phyloP scores from a whole-genome alignment of 169 alveolate species.

The Perkinsus olseni region DNA sequence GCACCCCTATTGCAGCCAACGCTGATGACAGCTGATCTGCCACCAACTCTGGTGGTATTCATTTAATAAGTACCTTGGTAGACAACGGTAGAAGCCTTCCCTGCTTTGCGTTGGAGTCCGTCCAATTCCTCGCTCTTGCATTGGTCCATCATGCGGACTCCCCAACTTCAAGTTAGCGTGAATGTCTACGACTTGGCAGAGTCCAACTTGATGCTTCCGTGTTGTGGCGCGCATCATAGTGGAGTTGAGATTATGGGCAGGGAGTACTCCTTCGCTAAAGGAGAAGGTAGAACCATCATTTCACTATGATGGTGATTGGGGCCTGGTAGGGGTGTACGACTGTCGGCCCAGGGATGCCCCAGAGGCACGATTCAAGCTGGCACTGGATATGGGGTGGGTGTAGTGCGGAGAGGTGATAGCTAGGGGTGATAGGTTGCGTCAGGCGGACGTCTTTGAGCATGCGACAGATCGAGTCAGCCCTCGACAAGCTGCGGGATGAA shows the following conservation, averaged over 20 bases:
- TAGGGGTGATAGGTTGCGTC: too few relatives aligned
- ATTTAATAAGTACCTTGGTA: too few relatives aligned
- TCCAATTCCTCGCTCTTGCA: too few relatives aligned
- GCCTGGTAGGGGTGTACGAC: background rate
- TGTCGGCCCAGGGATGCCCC: background rate
- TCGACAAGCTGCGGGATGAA: conserved; percentile 1
- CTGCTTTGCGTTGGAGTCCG: background rate
- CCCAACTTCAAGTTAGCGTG: background rate
- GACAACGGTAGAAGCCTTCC: background rate
- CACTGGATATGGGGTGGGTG: background rate
- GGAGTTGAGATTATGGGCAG: background rate
- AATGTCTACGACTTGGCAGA: background rate
- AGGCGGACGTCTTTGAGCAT: background rate
- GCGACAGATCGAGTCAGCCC: conserved; percentile 1
- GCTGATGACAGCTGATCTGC: too few relatives aligned
- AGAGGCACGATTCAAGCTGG: background rate
- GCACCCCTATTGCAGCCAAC: background rate
- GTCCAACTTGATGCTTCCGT: background rate
- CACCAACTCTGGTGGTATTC: too few relatives aligned
- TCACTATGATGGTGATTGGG: background rate
- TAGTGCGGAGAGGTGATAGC: too few relatives aligned
- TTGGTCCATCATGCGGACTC: background rate
- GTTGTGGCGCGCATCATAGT: background rate
- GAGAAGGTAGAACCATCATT: background rate
- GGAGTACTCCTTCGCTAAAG: background rate